These are phyloP conservation scores for Torulaspora delbrueckii DNA, from an alignment of 805 yeast genomes.

Conservation along the genomic window DNA sequence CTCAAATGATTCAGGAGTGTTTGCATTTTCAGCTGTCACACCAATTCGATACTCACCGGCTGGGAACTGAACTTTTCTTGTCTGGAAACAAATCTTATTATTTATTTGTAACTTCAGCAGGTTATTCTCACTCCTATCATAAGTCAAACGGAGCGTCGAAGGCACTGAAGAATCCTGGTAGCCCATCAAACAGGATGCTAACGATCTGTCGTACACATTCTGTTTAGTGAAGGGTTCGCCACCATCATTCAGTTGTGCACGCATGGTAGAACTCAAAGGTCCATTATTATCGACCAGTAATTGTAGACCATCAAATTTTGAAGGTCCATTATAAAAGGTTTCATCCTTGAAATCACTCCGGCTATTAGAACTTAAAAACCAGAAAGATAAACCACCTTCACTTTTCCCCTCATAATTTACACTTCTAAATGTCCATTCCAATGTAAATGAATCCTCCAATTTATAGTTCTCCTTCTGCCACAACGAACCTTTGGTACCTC, in stretches of 20 bases:
- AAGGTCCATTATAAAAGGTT: constrained; percentile 51
- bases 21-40: constrained; percentile 45
- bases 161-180: constrained; percentile 72
- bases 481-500: constrained; percentile 40
- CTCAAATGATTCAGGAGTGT: constrained; percentile 57
- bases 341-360: constrained; percentile 29
- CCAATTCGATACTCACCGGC: constrained; percentile 45
- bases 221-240: constrained; percentile 30
- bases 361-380: constrained; percentile 38
- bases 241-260: constrained; percentile 60
- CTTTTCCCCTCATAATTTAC: constrained; percentile 47
- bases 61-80: constrained; percentile 49
- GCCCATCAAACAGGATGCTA: constrained; percentile 54
- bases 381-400: constrained; percentile 55
- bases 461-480: constrained; percentile 39
- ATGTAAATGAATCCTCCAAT: constrained; percentile 44
- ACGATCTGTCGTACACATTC: constrained; percentile 33
- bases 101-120: constrained; percentile 64
- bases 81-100: constrained; percentile 65
- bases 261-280: constrained; percentile 46
- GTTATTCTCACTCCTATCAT: constrained; percentile 39
- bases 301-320: constrained; percentile 58
- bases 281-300: constrained; percentile 51
- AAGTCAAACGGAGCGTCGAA: constrained; percentile 58
- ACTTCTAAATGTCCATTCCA: constrained; percentile 61